Evolutionary conservation across 768 basidiomycete genomes (phyloP), one percentile per base, ranked within the genome.

Genomic region (Psilocybe subaeruginosa): DNA sequence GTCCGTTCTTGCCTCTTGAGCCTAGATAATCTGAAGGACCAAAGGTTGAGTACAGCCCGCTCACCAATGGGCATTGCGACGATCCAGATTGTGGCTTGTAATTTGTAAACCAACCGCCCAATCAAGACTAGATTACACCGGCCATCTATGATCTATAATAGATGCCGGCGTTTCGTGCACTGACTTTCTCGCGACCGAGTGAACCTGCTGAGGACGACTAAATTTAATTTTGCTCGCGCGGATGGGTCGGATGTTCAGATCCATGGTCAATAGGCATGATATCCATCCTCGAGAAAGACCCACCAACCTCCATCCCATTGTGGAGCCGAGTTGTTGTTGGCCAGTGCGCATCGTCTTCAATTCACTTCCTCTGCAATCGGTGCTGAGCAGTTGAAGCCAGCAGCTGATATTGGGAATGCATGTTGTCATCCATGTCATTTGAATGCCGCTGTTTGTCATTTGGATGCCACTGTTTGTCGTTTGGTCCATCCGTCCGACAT

Each of bases 211-310:
- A 43, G 31, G 12, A 27, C 41, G 45, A 29, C 54, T 45, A 56
- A 56, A 56, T 56, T 56, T 56, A 45, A 56, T 31, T 56, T 46
- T 56, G 16, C 41, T 30, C 41, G 43, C 39, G 7, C 41, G 41
- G 4, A 43, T 56, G 54, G 39, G 11, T 56, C 54, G 41, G 16
- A 43, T 35, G 53, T 35, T 35, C 33, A 35, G 33, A 43, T 43
- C 8, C 41, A 43, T 7, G 41, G 41, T 43, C 14, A 12, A 11
- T 43, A 5, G 41, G 14, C 7, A 43, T 11, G 4, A 43, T 43
- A n/a, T 2, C 4, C 14, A n/a, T n/a, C n/a, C 41, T 12, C 14
- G 14, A 12, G 14, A 12, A 14, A 12, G 14, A 16, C n/a, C 4
- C 41, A 14, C 6, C 41, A 43, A 43, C 41, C 5, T 35, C 33